Conservation (phyloP, 2,329 filamentous ascomycete genomes). For the Talaromyces sp. region DNA sequence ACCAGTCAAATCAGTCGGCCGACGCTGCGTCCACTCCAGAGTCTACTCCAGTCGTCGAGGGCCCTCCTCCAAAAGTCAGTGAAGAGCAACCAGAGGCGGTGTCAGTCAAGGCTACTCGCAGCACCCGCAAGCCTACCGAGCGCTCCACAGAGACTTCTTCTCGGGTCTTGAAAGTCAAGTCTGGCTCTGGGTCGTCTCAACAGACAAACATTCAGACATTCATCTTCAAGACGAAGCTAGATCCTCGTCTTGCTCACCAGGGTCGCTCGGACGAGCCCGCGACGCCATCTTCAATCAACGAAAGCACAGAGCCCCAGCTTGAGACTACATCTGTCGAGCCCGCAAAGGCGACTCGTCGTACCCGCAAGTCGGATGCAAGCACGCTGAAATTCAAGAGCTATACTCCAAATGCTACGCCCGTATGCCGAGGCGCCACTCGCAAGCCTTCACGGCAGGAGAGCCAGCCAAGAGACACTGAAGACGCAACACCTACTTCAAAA, state of each 20-base stretch:
- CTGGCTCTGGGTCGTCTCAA: slow-evolving; percentile 8
- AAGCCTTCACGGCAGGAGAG: slow-evolving; percentile 5
- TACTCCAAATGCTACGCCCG: slow-evolving; percentile 6
- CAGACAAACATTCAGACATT: slow-evolving; percentile 11
- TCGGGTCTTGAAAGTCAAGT: slow-evolving; percentile 9
- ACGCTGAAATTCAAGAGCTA: slow-evolving; percentile 10
- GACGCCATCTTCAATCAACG: slow-evolving; percentile 5
- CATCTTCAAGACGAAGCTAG: slow-evolving; percentile 10
- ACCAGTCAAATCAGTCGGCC: not conserved
- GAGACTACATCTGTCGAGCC: not conserved
- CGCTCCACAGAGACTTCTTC: slow-evolving; percentile 9
- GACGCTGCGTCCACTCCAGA: slow-evolving; percentile 4
- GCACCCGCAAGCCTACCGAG: slow-evolving; percentile 5
- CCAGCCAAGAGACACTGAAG: slow-evolving; percentile 1
- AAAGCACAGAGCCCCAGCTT: not conserved
- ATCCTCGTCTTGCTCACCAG: slow-evolving; percentile 5
- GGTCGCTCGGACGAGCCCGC: slow-evolving; percentile 9
- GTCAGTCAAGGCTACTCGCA: slow-evolving; percentile 5
- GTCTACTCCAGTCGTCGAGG: not conserved
- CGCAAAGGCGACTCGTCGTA: slow-evolving; percentile 4
- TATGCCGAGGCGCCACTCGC: not conserved
- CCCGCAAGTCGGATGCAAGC: slow-evolving; percentile 6
- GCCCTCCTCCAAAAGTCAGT: slow-evolving; percentile 5
- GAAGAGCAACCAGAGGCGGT: slow-evolving; percentile 6
- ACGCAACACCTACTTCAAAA: not conserved